These are phyloP conservation scores for Trichoderma arundinaceum DNA, from an alignment of 2,329 filamentous ascomycete genomes.

Conservation along the genomic window DNA sequence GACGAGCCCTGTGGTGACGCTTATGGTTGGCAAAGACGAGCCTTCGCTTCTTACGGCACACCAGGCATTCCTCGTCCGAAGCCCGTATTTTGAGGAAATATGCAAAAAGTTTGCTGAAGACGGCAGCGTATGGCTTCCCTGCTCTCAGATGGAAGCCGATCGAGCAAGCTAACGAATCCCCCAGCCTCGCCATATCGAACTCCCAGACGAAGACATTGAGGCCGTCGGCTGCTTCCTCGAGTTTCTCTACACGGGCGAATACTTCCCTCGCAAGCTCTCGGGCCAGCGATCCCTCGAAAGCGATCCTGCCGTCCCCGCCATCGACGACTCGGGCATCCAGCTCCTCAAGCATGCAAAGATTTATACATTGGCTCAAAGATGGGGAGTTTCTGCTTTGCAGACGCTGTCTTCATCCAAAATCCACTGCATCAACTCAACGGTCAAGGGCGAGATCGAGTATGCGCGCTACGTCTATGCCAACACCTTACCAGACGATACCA, in stretches of 20 bases:
- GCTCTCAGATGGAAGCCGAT: neutral
- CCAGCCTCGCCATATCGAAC: slow-evolving; percentile 69
- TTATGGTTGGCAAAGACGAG: slow-evolving; percentile 68
- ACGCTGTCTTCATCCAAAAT: slow-evolving; percentile 86
- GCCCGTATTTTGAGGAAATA: slow-evolving; percentile 73
- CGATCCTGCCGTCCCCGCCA: slow-evolving; percentile 66
- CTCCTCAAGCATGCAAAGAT: slow-evolving; percentile 87
- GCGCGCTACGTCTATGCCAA: slow-evolving; percentile 88
- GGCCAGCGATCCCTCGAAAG: slow-evolving; percentile 71
- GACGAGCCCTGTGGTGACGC: slow-evolving; percentile 70
- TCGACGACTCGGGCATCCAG: slow-evolving; percentile 80
- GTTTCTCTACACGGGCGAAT: slow-evolving; percentile 50
- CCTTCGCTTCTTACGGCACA: slow-evolving; percentile 76
- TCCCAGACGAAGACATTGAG: slow-evolving; percentile 51
- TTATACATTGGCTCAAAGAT: slow-evolving; percentile 85
- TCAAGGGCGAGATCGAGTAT: slow-evolving; percentile 88
- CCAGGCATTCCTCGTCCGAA: slow-evolving; percentile 74
- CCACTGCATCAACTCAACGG: slow-evolving; percentile 85
- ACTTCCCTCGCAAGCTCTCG: slow-evolving; percentile 74
- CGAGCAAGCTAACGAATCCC: neutral
- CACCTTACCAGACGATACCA: slow-evolving; percentile 70
- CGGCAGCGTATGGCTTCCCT: slow-evolving; percentile 57
- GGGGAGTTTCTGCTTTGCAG: slow-evolving; percentile 71
- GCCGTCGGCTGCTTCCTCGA: slow-evolving; percentile 50
- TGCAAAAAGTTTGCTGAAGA: slow-evolving; percentile 67